Percentiles rank a stretch among this genome's conserved stretches.
Conservation (phyloP, 768 basidiomycete genomes). For the Cubamyces lactineus region DNA sequence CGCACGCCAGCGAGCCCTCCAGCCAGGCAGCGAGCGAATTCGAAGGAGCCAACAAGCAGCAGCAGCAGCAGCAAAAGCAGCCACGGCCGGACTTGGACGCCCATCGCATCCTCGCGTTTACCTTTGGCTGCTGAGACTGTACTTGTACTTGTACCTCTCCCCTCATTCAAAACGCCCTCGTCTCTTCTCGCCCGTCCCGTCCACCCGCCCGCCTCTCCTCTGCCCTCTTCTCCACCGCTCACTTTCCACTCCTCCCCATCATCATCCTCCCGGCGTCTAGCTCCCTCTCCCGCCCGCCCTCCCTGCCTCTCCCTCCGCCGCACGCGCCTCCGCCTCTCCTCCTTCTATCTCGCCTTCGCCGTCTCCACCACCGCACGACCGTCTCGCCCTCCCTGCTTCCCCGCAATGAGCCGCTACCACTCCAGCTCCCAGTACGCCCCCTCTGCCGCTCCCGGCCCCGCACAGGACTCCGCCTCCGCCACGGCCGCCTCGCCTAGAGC, state of each 20-base stretch:
- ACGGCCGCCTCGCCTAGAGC: background rate
- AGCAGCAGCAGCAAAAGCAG: too few species aligned
- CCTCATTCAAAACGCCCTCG: slow-evolving; percentile 9
- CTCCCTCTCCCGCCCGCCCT: background rate
- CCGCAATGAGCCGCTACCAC: slow-evolving; percentile 32
- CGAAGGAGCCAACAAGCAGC: too few species aligned
- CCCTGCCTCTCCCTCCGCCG: background rate
- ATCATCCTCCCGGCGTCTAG: slow-evolving; percentile 2
- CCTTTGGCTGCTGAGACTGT: too few species aligned
- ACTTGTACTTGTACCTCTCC: background rate
- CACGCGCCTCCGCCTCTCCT: background rate
- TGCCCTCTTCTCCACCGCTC: background rate
- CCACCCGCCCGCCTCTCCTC: slow-evolving; percentile 16
- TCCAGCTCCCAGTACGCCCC: slow-evolving; percentile 21
- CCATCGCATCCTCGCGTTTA: background rate
- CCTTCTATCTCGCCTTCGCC: background rate
- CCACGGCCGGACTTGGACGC: background rate
- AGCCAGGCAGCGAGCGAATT: background rate
- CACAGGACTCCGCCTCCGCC: slow-evolving; percentile 3
- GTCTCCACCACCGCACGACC: background rate
- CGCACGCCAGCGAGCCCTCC: slow-evolving; percentile 1
- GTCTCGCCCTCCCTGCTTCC: background rate
- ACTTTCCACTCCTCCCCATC: background rate
- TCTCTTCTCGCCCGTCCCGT: slow-evolving; percentile 8
- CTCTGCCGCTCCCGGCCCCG: slow-evolving; percentile 37